Base-by-base conservation (phyloP, 2,329 filamentous ascomycete species). In the Thelonectria rubi region DNA sequence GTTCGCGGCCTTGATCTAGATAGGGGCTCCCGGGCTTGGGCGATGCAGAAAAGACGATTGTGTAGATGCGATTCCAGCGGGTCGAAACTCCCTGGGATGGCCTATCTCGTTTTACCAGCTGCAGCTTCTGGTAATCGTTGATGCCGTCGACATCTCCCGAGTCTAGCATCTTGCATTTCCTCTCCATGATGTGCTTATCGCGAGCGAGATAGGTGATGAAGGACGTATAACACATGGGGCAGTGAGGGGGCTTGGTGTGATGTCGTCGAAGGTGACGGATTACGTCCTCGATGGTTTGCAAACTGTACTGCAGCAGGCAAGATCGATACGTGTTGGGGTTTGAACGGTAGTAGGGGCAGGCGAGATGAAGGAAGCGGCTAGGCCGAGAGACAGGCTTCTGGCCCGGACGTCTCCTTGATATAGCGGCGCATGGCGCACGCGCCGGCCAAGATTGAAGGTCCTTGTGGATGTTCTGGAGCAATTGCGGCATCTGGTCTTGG, bases 11-110 rank as follows among this genome's bases (percentile, higher is more conserved):
- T 15, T 37, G 5, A 8, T 51, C 49, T 3, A 51, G 34, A 42
- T 40, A 51, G 3, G 21, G 49, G 7, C 14, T 24, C 5, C 20
- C 18, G 11, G 18, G 3, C 3, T 9, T 12, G 17, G 20, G 5
- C 5, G 18, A 11, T 14, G 26, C 17, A 2, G 20, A 21, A 3
- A 51, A 51, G 11, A 40, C 20, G 11, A 51, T 14, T 3, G 37
- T 21, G 20, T 34, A 39, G 3, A 51, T 51, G 34, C 49, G 49
- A 14, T 51, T 51, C 49, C 49, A 51, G 8, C 49, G 49, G 18
- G 3, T 40, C 9, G 14, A 15, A 14, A 24, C 18, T 7, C 32
- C 34, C 18, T 24, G 34, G 5, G 37, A 3, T n/a, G 17, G 18
- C 4, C 21, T 37, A 26, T 51, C 49, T n/a, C 49, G 49, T 15